Evolutionary conservation across 768 basidiomycete genomes (phyloP).

Genomic region (Serpula lacrymans): DNA sequence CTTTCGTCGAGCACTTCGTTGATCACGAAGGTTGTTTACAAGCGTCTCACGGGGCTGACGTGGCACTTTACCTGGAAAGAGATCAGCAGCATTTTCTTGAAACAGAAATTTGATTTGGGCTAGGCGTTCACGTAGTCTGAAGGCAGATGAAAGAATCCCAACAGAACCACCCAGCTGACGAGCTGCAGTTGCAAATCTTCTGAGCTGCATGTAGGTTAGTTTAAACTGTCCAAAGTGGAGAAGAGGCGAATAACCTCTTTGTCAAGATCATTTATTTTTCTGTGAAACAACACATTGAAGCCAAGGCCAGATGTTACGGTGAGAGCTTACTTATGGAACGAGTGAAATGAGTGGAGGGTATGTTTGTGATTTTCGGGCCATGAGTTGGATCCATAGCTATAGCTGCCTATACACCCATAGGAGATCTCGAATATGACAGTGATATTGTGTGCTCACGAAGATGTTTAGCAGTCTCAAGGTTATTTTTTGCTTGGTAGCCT

Average conservation of each 20-base stretch:
- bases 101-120: slow-evolving; percentile 40
- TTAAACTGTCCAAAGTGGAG: neutral
- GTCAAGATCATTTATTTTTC: slow-evolving; percentile 37
- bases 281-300: no score
- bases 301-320: no score
- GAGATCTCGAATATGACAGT: no score
- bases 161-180: slow-evolving; percentile 44
- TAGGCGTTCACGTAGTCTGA: slow-evolving; percentile 38
- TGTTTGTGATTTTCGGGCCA: no score
- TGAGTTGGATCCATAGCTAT: no score
- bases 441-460: no score
- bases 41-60: slow-evolving; percentile 26
- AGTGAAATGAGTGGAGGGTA: no score
- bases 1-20: slow-evolving; percentile 16
- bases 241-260: slow-evolving; percentile 26
- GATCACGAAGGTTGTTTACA: slow-evolving; percentile 19
- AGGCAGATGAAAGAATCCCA: slow-evolving; percentile 42
- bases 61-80: slow-evolving; percentile 39
- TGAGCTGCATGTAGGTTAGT: slow-evolving; percentile 23
- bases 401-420: no score
- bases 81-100: slow-evolving; percentile 42
- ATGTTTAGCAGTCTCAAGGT: no score
- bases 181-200: slow-evolving; percentile 43
- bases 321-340: no score
- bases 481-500: no score